Evolutionary conservation across 768 basidiomycete species (phyloP), one percentile per base, ranked within the genome.

Genomic region (Chalciporus pseudorubinellus): DNA sequence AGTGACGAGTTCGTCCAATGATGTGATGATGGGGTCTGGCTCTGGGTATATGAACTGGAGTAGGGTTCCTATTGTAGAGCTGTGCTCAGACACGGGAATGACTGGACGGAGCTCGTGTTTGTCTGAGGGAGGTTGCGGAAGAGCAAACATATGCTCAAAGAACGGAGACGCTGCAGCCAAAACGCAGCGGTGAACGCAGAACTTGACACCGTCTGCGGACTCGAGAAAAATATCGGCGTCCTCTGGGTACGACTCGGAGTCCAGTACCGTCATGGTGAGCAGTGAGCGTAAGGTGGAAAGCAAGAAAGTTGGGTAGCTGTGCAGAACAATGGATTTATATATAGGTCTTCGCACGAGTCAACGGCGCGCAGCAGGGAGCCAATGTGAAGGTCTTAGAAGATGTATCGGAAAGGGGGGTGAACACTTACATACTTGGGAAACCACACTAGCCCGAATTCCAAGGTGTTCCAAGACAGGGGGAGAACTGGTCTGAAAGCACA

Each of bases 131-230:
- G 75, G 69, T 55, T 87, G 85, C 5, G 87, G 84, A 16, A 88
- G 70, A 19, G 79, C 65, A 60, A 89, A 84, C 83, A 88, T 81
- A 49, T 84, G 78, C 46, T 67, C 63, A 67, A 89, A 90, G 69
- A 89, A 84, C 2, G 82, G 75, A 6, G 87, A 89, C 1, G 84
- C 82, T 5, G 74, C 72, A 11, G 79, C 70, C 43, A 90, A 77
- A 53, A 89, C 77, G 64, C 76, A 79, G 53, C 75, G 74, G 67
- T 87, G 87, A 28, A 82, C 78, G 38, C 71, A 76, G 60, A 88
- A 87, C 57, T 81, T 75, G 45, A 75, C 69, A 5, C 62, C 65
- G 46, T 66, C 60, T 52, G 63, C 63, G 0, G 83, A 78, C 18
- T 77, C 71, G 51, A 86, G 72, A 51, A 79, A 61, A 54, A 80